These are phyloP conservation scores for Aspergillus ellipticus DNA, from an alignment of 495 filamentous ascomycete species.

Conservation along the genomic window DNA sequence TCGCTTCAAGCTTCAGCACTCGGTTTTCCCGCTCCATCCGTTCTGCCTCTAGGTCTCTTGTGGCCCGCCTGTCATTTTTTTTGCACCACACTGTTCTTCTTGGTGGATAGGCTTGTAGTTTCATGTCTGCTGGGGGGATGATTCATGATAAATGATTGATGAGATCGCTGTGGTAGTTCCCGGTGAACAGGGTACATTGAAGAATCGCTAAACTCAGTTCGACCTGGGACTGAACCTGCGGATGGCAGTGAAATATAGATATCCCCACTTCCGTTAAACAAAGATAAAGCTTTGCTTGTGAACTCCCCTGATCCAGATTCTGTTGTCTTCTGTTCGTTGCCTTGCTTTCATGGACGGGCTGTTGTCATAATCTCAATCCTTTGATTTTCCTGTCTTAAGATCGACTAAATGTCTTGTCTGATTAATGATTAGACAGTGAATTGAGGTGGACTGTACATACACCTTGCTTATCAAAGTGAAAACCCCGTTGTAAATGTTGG, in stretches of 20 bases:
- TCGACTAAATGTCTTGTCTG: too few relatives aligned
- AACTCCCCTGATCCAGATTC: not conserved
- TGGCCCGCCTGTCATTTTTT: constrained; percentile 36
- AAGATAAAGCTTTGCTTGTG: not conserved
- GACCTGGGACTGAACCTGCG: not conserved
- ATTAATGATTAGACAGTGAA: not conserved
- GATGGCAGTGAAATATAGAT: not conserved
- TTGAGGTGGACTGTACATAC: constrained; percentile 16
- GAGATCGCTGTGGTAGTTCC: not conserved
- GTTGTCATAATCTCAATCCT: too few relatives aligned
- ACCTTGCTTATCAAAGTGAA: constrained; percentile 26
- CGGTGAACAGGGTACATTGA: constrained; percentile 5
- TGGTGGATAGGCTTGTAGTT: constrained; percentile 19
- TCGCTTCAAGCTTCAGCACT: constrained; percentile 30
- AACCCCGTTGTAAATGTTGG: constrained; percentile 33
- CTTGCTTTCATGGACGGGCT: not conserved
- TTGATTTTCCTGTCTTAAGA: too few relatives aligned
- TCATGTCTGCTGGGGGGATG: constrained; percentile 2
- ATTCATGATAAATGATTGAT: not conserved
- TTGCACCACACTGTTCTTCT: constrained; percentile 13
- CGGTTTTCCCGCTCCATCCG: constrained; percentile 36
- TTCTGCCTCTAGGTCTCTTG: constrained; percentile 36
- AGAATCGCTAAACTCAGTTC: constrained; percentile 3
- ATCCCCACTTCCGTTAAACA: constrained; percentile 19
- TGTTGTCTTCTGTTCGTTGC: not conserved